Base-by-base conservation (phyloP, 768 basidiomycete genomes). In the Tylopilus rubrobrunneus region DNA sequence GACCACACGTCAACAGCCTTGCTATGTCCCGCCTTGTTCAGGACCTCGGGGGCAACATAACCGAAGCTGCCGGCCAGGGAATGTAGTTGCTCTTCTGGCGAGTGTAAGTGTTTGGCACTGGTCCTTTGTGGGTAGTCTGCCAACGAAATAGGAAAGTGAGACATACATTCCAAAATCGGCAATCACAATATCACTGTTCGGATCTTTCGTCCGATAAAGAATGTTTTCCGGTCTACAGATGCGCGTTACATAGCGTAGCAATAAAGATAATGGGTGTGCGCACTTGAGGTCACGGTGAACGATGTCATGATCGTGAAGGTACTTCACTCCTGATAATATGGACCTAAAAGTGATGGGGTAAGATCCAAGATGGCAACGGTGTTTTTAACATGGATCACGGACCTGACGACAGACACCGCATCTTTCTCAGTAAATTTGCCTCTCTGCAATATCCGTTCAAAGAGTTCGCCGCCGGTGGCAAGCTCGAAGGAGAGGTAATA, bases 401-500 rank as follows among this genome's bases (percentile, higher is more conserved):
- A 91, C 86, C 79, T 73, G 14, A 95, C 74, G 9, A 94, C 89
- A 1, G 73, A 67, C 6, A 92, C 84, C 1, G 93, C 97, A 64
- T 98, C 93, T 43, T 82, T 81, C 67, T 99, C 97, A 0, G 94
- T 96, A 62, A 98, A 98, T 63, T 89, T 95, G 14, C 97, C 97
- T 56, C 79, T 82, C 56, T 86, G 74, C 43, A 87, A 71, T 58
- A 98, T 91, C 43, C 92, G 80, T 47, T 93, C 89, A 66, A 99
- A 99, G 2, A 98, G 80, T 65, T 98, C 97, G 29, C 97, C 97
- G 6, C 97, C 96, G 1, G 84, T 79, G 0, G 94, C 96, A 9
- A 98, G 86, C 69, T 98, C 92, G 63, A 97, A 97, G 0, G 89
- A 81, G n/a, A 98, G 83, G 66, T 95, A 98, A 70, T 92, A 98